These are phyloP conservation scores for Cantharellus anzutake DNA, from an alignment of 768 basidiomycete species.

Conservation along the genomic window DNA sequence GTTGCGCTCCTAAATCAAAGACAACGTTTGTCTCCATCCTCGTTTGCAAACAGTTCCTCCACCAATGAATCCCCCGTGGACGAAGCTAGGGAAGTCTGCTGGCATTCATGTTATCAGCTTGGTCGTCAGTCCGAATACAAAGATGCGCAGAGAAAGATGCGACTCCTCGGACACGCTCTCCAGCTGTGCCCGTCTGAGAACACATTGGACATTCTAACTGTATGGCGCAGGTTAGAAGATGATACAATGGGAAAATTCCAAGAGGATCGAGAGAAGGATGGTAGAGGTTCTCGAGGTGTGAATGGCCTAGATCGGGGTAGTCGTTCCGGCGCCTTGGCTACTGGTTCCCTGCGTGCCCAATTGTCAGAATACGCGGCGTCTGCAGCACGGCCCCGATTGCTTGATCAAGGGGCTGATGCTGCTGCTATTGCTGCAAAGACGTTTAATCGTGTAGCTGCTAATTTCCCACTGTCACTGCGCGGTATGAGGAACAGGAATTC, in stretches of 20 bases:
- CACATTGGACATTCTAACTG: constrained; percentile 52
- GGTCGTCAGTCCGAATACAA: constrained; percentile 64
- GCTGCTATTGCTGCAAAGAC: constrained; percentile 62
- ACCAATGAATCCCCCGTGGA: constrained; percentile 3
- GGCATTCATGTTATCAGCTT: constrained; percentile 78
- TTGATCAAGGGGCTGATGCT: constrained; percentile 33
- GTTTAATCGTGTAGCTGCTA: constrained; percentile 58
- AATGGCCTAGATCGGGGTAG: background rate
- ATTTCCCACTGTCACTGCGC: constrained; percentile 48
- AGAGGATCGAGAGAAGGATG: constrained; percentile 18
- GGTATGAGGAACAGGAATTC: constrained; percentile 14
- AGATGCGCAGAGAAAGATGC: constrained; percentile 46
- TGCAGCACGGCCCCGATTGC: background rate
- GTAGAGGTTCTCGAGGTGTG: constrained; percentile 12
- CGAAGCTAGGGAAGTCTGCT: constrained; percentile 65
- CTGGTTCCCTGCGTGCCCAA: background rate
- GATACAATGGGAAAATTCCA: constrained; percentile 16
- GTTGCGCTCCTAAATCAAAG: constrained; percentile 2
- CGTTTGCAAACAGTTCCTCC: background rate
- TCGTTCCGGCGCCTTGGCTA: background rate
- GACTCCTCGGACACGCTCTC: constrained; percentile 59
- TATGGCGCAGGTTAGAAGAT: constrained; percentile 56
- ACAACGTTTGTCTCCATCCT: background rate
- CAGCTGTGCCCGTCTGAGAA: constrained; percentile 72
- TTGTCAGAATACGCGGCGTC: constrained; percentile 4